phyloP scores from a whole-genome alignment of 495 filamentous ascomycete genomes.

The Trichoderma erinaceum region DNA sequence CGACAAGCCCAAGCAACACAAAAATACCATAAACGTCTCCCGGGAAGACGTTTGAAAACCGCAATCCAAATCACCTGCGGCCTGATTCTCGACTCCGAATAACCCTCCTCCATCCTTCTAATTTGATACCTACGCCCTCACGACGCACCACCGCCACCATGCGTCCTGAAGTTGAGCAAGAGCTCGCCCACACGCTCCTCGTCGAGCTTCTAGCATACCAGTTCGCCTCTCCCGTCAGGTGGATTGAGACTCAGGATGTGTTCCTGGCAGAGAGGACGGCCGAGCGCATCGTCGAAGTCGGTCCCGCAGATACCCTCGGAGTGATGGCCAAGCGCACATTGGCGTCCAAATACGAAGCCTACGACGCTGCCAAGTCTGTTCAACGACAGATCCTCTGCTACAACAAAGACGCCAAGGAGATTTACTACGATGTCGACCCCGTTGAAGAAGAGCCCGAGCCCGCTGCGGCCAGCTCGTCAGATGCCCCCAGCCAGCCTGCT shows the following conservation, averaged over 20 bases:
- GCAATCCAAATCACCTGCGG: neutral
- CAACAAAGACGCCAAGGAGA: conserved; percentile 98
- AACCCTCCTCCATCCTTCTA: neutral
- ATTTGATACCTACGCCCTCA: conserved; percentile 8
- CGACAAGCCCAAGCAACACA: neutral
- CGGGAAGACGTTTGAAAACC: neutral
- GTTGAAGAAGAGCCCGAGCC: conserved; percentile 80
- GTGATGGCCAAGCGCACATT: conserved; percentile 96
- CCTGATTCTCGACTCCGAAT: neutral
- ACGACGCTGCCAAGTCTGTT: conserved; percentile 91
- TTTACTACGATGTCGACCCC: conserved; percentile 98
- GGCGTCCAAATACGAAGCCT: conserved; percentile 96
- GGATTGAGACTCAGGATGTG: conserved; percentile 99
- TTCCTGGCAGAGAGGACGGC: conserved; percentile 92
- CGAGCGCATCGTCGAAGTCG: conserved; percentile 95
- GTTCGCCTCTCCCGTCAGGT: conserved; percentile 96
- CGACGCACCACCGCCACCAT: conserved; percentile 47
- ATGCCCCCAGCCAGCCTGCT: conserved; percentile 28
- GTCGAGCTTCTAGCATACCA: conserved; percentile 98
- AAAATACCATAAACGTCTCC: neutral
- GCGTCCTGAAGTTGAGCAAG: conserved; percentile 97
- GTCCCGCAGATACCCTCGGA: conserved; percentile 94
- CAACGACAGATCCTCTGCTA: conserved; percentile 98
- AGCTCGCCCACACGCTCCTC: conserved; percentile 93
- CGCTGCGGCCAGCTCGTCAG: conserved; percentile 35